Conservation (phyloP, 208 protist genomes). For the Trypanosoma lewisi region DNA sequence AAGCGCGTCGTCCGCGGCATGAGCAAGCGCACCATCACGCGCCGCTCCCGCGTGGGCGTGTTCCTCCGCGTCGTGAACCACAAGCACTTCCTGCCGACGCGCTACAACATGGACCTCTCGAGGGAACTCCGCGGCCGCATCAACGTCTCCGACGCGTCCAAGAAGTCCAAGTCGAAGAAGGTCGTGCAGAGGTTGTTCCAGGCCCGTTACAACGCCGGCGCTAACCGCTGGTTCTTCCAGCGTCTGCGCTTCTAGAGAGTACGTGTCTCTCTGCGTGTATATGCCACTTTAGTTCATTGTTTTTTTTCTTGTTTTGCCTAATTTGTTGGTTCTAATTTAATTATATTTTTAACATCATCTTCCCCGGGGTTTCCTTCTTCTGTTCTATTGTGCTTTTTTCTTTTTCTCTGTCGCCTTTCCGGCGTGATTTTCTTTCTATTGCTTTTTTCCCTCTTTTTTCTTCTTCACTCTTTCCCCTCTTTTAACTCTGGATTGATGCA, state of each 20-base stretch:
- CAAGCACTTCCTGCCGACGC: conserved; percentile 98
- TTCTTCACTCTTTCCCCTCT: conserved; percentile 5
- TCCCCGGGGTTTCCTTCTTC: not conserved
- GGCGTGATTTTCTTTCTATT: not conserved
- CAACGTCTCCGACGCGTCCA: conserved; percentile 86
- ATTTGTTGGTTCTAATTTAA: no score
- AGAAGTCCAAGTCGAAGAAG: conserved; percentile 84
- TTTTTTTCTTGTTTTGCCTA: no score
- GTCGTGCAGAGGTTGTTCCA: conserved; percentile 92
- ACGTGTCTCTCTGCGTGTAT: no score
- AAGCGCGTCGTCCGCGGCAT: conserved; percentile 94
- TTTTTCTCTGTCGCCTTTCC: not conserved
- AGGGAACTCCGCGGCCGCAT: conserved; percentile 91
- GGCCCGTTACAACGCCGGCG: conserved; percentile 94
- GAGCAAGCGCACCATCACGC: conserved; percentile 91
- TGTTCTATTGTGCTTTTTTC: not conserved
- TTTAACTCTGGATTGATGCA: not conserved
- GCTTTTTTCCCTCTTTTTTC: conserved; percentile 7
- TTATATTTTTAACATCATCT: no score
- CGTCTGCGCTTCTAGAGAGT: conserved; percentile 97
- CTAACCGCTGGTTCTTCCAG: conserved; percentile 98
- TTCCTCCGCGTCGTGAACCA: conserved; percentile 98
- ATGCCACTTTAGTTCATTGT: no score
- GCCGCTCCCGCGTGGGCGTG: conserved; percentile 92
- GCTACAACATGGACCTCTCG: conserved; percentile 94